Base-by-base conservation (phyloP, 1,284 basidiomycete genomes). In the Sanghuangporus sanghuang region DNA sequence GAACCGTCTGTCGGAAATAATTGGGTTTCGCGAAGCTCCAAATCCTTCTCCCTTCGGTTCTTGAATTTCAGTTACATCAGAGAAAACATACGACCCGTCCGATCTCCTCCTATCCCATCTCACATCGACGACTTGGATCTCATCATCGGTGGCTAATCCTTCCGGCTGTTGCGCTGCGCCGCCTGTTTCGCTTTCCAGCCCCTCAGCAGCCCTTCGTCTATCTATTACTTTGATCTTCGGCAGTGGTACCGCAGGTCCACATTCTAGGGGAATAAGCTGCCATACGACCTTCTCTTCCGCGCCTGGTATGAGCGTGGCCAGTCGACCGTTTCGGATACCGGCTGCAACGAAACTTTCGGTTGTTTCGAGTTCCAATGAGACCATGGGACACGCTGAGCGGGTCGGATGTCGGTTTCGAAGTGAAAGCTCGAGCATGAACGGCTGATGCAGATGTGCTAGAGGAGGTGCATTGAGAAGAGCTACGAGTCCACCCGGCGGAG, bases 241-340 rank as follows among this genome's bases (percentile, higher is more conserved):
- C 14, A 87, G 69, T 63, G 71, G 78, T 53, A 87, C 76, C 12
- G 49, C 27, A 67, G 83, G 77, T 55, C 90, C 89, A 71, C 88
- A 91, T 66, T 90, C 87, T 35, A 92, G 71, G 0, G 90, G 86
- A 32, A 91, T 81, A 32, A 92, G 70, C 39, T 80, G 81, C 86
- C 90, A 92, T 3, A 74, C 73, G 14, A 92, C 60, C 57, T 73
- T 78, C 67, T 86, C 85, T 71, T 92, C 89, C 16, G 78, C 76
- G 8, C 87, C 86, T 0, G 92, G 88, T 38, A 92, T 75, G 27
- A 95, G 75, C 44, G 88, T 75, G 1, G 90, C 85, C 9, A 90
- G 67, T 9, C 85, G 81, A 3, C 84, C 85, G 62, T 77, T 84
- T 55, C 88, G 79, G 36, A 90, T 71, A 0, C 92, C 92, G 1